phyloP scores from a whole-genome alignment of 495 filamentous ascomycete species.

The Aspergillus heteromorphus region DNA sequence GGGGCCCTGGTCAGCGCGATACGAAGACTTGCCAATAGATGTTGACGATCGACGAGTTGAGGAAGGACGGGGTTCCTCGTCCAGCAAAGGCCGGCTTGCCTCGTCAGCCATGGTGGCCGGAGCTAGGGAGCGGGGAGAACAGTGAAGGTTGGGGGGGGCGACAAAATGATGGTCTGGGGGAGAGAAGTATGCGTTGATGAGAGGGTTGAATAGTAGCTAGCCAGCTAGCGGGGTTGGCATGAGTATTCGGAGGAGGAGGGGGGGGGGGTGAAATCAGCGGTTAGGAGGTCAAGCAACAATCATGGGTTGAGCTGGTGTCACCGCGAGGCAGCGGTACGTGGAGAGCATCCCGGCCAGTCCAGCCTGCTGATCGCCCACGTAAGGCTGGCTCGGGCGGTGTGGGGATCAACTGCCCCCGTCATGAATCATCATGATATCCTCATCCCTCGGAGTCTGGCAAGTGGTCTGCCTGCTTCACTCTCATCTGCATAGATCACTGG shows the following conservation, averaged over 20 bases:
- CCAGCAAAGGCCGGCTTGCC: conserved; percentile 27
- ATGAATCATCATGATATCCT: too few relatives aligned
- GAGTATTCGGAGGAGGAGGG: too few relatives aligned
- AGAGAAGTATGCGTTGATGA: not conserved
- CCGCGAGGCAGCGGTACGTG: not conserved
- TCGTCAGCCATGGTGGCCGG: conserved; percentile 33
- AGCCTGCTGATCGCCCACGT: not conserved
- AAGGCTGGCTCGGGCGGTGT: not conserved
- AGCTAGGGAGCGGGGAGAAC: conserved; percentile 5
- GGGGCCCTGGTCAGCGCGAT: conserved; percentile 12
- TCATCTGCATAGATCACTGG: too few relatives aligned
- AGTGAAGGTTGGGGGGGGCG: conserved; percentile 7
- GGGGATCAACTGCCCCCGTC: not conserved
- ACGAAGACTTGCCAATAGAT: conserved; percentile 3
- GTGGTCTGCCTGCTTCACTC: too few relatives aligned
- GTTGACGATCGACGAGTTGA: conserved; percentile 13
- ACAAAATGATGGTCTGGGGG: not conserved
- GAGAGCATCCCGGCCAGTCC: not conserved
- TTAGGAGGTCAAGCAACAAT: not conserved
- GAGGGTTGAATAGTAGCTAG: not conserved
- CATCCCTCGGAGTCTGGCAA: too few relatives aligned
- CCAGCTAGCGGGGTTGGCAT: too few relatives aligned
- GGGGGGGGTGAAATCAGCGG: not conserved
- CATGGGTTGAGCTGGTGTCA: not conserved
- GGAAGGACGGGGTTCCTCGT: conserved; percentile 18